These are phyloP conservation scores for Triangularia verruculosa DNA, from an alignment of 2,329 filamentous ascomycete species.

Conservation along the genomic window DNA sequence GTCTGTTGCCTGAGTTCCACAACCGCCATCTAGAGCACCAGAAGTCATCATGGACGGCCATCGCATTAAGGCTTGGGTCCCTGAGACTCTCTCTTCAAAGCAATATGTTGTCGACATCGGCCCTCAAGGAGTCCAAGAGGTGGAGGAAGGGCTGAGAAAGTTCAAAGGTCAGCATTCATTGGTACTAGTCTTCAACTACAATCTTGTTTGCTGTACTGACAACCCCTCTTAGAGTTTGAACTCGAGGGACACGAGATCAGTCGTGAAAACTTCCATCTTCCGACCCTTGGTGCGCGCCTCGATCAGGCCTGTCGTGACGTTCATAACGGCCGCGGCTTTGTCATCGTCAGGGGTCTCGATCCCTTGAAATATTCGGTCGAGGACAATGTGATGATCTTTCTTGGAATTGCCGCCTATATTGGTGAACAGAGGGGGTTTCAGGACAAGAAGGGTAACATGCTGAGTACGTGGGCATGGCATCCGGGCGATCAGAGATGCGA, in stretches of 20 bases:
- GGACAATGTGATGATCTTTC: constrained; percentile 54
- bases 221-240: constrained; percentile 28
- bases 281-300: constrained; percentile 36
- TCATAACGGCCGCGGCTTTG: constrained; percentile 48
- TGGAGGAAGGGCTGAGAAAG: constrained; percentile 10
- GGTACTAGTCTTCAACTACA: neutral
- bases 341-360: constrained; percentile 53
- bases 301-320: constrained; percentile 35
- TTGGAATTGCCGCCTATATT: constrained; percentile 56
- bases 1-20: neutral
- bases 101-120: constrained; percentile 11
- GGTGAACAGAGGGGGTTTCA: constrained; percentile 52
- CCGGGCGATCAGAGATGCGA: neutral
- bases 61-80: constrained; percentile 20
- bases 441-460: constrained; percentile 45
- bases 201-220: constrained; percentile 3
- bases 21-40: too few relatives aligned
- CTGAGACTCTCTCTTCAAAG: constrained; percentile 5
- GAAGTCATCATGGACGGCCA: neutral
- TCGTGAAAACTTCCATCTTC: constrained; percentile 41
- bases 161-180: constrained; percentile 19
- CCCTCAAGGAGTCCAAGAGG: constrained; percentile 11
- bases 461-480: constrained; percentile 39
- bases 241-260: constrained; percentile 39
- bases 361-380: constrained; percentile 46